phyloP scores from a whole-genome alignment of 31 red algal genomes.

The Endocladia muricata region DNA sequence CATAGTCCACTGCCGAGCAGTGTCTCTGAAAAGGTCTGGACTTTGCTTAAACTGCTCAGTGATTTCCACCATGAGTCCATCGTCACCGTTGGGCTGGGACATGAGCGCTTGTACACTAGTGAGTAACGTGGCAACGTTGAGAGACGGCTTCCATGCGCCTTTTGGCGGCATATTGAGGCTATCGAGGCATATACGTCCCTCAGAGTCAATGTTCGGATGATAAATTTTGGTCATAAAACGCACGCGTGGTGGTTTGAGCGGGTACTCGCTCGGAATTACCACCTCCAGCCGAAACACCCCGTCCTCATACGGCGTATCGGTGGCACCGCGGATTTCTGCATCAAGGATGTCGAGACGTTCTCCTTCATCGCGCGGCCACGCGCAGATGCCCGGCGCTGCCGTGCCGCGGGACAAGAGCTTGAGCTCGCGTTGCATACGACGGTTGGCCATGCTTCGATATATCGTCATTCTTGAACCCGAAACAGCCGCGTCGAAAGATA shows the following conservation, averaged over 20 bases:
- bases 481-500: too few relatives aligned
- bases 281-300: slow-evolving; percentile 81
- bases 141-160: slow-evolving; percentile 79
- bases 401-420: slow-evolving; percentile 34
- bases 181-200: slow-evolving; percentile 90
- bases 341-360: slow-evolving; percentile 40
- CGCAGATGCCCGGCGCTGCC: slow-evolving; percentile 49
- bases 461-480: neutral
- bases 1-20: slow-evolving; percentile 43
- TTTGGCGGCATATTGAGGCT: slow-evolving; percentile 91
- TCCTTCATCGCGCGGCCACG: slow-evolving; percentile 48
- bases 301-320: slow-evolving; percentile 49
- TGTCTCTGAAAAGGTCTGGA: slow-evolving; percentile 37
- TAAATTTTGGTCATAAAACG: slow-evolving; percentile 84
- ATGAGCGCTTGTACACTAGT: slow-evolving; percentile 77
- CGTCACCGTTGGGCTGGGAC: slow-evolving; percentile 78
- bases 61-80: slow-evolving; percentile 88
- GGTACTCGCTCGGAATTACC: slow-evolving; percentile 71
- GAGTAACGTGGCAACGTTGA: slow-evolving; percentile 74
- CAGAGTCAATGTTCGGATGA: slow-evolving; percentile 90
- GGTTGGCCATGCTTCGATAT: slow-evolving; percentile 34
- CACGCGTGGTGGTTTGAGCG: slow-evolving; percentile 87
- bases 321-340: slow-evolving; percentile 55
- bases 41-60: slow-evolving; percentile 63
- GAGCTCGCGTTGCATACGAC: slow-evolving; percentile 59